Percentiles rank a stretch among this genome's conserved stretches.
phyloP scores from a whole-genome alignment of 768 basidiomycete species.

The Porphyrellus cyaneotinctus region DNA sequence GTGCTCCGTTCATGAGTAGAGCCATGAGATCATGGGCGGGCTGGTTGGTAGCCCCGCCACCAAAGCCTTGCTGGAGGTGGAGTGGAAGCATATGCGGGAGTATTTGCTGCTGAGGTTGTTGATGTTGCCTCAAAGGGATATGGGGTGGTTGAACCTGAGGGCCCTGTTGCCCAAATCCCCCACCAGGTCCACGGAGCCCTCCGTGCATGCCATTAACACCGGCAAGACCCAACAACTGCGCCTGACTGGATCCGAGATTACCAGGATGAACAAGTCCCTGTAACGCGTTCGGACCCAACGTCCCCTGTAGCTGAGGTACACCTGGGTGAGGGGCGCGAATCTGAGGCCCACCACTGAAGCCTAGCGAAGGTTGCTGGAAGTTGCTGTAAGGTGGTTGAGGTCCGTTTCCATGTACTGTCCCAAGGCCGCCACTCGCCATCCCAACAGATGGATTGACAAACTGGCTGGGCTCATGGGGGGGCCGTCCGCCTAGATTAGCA shows the following conservation, averaged over 20 bases:
- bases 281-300: constrained; percentile 45
- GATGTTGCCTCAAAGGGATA: constrained; percentile 32
- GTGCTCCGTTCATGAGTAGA: constrained; percentile 69
- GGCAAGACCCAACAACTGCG: constrained; percentile 42
- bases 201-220: constrained; percentile 44
- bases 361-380: constrained; percentile 42
- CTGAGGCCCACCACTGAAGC: constrained; percentile 40
- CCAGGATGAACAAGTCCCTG: constrained; percentile 49
- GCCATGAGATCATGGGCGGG: constrained; percentile 78
- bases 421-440: constrained; percentile 42
- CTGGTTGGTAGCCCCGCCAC: constrained; percentile 46
- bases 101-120: constrained; percentile 45
- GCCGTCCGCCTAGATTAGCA: constrained; percentile 77
- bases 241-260: constrained; percentile 49
- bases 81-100: constrained; percentile 51
- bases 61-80: constrained; percentile 56
- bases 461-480: constrained; percentile 74
- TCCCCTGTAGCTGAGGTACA: constrained; percentile 46
- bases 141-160: constrained; percentile 31
- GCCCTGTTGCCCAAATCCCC: constrained; percentile 36
- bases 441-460: constrained; percentile 44
- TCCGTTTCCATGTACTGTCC: constrained; percentile 43
- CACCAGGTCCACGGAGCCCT: constrained; percentile 45
- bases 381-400: constrained; percentile 52
- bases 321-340: constrained; percentile 50